A percentile compares a stretch with the other conserved stretches of the same genome.
phyloP scores from a whole-genome alignment of 192 early-diverging fungal species.

The Backusella psychrophila region DNA sequence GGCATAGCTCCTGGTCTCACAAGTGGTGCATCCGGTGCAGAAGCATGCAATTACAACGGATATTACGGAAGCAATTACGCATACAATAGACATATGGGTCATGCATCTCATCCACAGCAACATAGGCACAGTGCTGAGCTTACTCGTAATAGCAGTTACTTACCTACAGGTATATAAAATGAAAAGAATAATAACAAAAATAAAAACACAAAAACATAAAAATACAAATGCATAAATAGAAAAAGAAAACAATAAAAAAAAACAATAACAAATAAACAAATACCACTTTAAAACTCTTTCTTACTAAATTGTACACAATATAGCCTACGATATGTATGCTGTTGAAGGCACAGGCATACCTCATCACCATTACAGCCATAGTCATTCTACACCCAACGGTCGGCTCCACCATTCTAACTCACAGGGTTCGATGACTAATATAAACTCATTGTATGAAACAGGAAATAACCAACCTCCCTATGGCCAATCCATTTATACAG shows the following conservation, averaged over 20 bases:
- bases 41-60: neutral
- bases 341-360: neutral
- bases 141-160: conserved; percentile 6
- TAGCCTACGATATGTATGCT: conserved; percentile 9
- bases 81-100: neutral
- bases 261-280: conserved; percentile 1
- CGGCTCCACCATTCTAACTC: neutral
- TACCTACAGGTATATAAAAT: neutral
- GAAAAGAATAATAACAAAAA: neutral
- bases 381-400: neutral
- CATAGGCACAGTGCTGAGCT: conserved; percentile 6
- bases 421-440: neutral
- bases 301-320: neutral
- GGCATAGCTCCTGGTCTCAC: neutral
- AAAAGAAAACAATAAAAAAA: conserved; percentile 1
- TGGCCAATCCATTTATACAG: conserved; percentile 10
- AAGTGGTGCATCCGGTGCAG: neutral
- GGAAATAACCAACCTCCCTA: neutral
- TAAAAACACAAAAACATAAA: neutral
- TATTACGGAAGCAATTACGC: neutral
- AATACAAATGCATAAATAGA: neutral
- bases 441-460: conserved; percentile 7
- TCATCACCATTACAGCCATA: conserved; percentile 3
- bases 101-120: neutral
- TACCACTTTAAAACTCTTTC: neutral